Evolutionary conservation across 208 protist species (phyloP).

Genomic region (Trypanosoma lewisi): DNA sequence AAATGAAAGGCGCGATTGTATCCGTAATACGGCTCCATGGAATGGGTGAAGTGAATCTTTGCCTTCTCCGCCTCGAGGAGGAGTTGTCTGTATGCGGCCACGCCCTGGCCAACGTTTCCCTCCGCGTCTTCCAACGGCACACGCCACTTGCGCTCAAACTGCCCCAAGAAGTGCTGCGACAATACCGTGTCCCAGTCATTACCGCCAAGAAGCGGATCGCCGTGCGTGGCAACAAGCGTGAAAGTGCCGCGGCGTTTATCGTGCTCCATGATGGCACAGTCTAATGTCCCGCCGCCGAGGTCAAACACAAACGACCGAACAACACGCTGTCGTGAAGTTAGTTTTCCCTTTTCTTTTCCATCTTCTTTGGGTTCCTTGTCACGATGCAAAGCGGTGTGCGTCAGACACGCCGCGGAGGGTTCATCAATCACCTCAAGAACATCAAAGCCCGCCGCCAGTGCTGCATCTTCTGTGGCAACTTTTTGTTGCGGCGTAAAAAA

Average conservation of each 20-base stretch:
- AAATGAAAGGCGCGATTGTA: conserved; percentile 90
- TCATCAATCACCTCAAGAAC: conserved; percentile 93
- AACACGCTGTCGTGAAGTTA: conserved; percentile 35
- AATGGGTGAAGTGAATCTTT: conserved; percentile 91
- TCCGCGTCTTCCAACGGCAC: conserved; percentile 84
- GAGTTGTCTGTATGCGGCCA: conserved; percentile 69
- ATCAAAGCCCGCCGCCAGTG: conserved; percentile 87
- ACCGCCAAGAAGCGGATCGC: conserved; percentile 87
- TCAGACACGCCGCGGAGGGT: conserved; percentile 85
- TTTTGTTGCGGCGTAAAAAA: conserved; percentile 92
- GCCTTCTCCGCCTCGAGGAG: conserved; percentile 81
- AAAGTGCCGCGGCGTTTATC: conserved; percentile 58
- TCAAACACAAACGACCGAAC: conserved; percentile 86
- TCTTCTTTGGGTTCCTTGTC: conserved; percentile 9
- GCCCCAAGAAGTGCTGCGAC: conserved; percentile 71
- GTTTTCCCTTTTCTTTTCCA: conserved; percentile 13
- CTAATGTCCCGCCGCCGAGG: conserved; percentile 89
- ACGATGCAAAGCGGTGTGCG: conserved; percentile 74
- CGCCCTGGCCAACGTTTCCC: conserved; percentile 81
- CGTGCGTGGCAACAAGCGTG: conserved; percentile 84
- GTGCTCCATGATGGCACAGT: conserved; percentile 90
- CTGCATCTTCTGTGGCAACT: conserved; percentile 92
- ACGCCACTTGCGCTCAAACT: conserved; percentile 89
- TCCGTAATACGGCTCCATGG: conserved; percentile 84
- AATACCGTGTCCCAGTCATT: conserved; percentile 91